Base-by-base conservation (phyloP, 768 basidiomycete genomes). In the Mycena capillaripes region DNA sequence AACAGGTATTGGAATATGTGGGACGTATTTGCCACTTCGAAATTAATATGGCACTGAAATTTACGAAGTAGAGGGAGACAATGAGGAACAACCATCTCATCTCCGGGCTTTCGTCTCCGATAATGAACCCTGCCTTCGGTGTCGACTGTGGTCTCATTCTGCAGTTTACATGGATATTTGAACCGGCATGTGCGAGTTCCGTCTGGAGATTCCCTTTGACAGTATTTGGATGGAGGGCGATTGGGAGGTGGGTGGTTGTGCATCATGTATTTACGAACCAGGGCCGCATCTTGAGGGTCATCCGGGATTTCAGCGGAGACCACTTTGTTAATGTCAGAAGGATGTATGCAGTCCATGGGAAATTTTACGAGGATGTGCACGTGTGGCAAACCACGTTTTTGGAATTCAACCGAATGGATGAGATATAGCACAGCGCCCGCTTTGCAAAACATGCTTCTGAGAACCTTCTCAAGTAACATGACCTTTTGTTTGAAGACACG, bases 361-460 rank as follows among this genome's bases (percentile, higher is more conserved):
- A 72, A 83, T 61, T 82, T 83, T 69, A 84, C 53, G 25, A 87
- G 72, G 52, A 85, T 83, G 67, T 87, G 86, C 0, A 80, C 79
- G 72, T 87, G 85, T 0, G 85, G 85, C 0, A 86, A 72, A 0
- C 86, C 84, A 0, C 81, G 78, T 61, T 86, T 86, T 56, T 38
- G 36, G 36, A 38, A 38, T 38, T 38, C 36, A 14, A 38, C 36
- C 8, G 36, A 38, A 14, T 38, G 36, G 36, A 38, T 38, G 8
- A 38, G 36, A 14, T 38, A 38, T 38, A 38, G 14, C 14, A 7
- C 8, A 38, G 14, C 36, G 8, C 36, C 36, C 14, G 36, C 36
- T 6, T 38, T 38, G 36, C 8, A 14, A 14, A 82, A 84, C 75
- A 82, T 82, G 1, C 72, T 76, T 34, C 76, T 73, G 0, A 85